Base-by-base conservation (phyloP, 23 red algal genomes). In the Gracilaria caudata region DNA sequence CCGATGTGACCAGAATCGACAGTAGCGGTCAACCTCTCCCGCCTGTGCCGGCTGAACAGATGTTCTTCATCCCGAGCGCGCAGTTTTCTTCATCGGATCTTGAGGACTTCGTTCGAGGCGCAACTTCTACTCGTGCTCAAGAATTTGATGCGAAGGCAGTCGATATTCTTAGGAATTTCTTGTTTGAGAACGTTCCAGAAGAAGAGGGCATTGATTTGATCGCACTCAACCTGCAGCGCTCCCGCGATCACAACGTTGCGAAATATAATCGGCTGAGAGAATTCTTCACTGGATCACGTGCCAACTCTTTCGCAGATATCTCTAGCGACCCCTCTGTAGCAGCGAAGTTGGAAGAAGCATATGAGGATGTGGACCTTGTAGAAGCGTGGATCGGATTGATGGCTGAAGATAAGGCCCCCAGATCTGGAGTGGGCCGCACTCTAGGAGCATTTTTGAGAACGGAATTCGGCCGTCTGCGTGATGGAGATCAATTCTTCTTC, bases 401-500 rank as follows among this genome's bases (percentile, higher is more conserved):
- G 83, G 83, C 83, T 24, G 90, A 93, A 51, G 68, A 74, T 26
- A 49, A 93, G 43, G 66, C 36, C 59, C 35, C 61, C 8, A 43
- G 90, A 24, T 58, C 41, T 37, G 55, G 43, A 13, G 53, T 85
- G 4, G 90, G 90, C 29, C 78, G 51, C 23, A 81, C 81, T 61
- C 30, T 93, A 32, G 36, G 30, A 34, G 46, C 34, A 16, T 21
- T 83, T 16, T 44, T 63, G 35, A 34, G 71, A 28, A 59, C 49
- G 37, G 64, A 93, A 36, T 93, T 93, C 34, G 49, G 24, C 12
- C 66, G 79, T 23, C 30, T 93, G 9, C 43, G 43, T 61, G 80
- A 58, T 77, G 79, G 79, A 16, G 90, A 93, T 38, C 90, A 79
- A 20, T 86, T 93, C 80, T 93, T 91, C 60, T 91, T 40, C 25